Base-by-base conservation (phyloP, 1,139 yeast species). In the Debaryomyces sp. region DNA sequence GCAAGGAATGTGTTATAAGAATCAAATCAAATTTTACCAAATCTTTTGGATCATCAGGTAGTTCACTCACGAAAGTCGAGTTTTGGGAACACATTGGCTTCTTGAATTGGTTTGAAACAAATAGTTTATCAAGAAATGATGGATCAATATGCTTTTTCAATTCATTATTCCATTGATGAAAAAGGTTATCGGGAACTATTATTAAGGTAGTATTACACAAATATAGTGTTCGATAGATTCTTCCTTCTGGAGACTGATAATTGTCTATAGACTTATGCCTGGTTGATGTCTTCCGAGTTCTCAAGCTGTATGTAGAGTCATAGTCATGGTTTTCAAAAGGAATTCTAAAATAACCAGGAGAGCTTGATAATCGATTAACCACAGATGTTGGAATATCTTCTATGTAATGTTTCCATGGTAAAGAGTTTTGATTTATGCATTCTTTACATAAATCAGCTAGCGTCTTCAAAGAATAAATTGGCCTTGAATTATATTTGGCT, bases 121-220 rank as follows among this genome's bases (percentile, higher is more conserved):
- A 71, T 21, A 75, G 54, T 32, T 62, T 71, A 3, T 62, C 65
- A 36, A 85, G 63, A 50, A 50, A 73, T 0, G 59, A 67, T 0
- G 63, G 59, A 4, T 68, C 61, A 2, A 81, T 64, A 58, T 86
- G 92, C 53, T 84, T 85, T 15, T 64, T 64, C 7, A 85, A 66
- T 58, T 86, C 91, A 18, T 68, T 61, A 37, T 66, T 68, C 92
- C 91, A 86, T 59, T 86, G 92, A 50, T 78, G 81, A 51, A 83
- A 78, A 22, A 86, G 64, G 54, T 84, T 84, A 55, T 85, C 89
- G 0, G 92, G 92, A 3, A 82, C 81, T 1, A 86, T 78, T 5
- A 85, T 70, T 41, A 86, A 64, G 0, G 91, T 84, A 0, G 87
- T 70, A 12, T 77, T 72, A 24, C 85, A 77, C 12, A 84, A 61